Evolutionary conservation across 2,329 filamentous ascomycete species (phyloP), one percentile per base, ranked within the genome.

Genomic region (Aspergillus sp.): DNA sequence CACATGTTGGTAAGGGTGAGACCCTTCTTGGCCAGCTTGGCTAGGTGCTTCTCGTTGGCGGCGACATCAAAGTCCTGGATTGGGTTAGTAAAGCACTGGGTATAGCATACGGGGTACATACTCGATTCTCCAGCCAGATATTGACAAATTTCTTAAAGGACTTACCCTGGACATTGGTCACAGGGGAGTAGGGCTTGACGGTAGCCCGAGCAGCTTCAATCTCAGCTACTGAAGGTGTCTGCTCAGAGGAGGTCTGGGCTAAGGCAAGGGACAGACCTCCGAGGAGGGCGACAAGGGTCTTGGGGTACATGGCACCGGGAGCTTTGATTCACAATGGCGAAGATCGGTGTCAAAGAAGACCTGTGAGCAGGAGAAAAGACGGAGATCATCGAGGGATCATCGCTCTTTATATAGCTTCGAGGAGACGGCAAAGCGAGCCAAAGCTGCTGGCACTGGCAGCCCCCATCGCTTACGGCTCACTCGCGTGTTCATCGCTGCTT

Each of bases 41-140:
- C 59, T 50, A 71, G 55, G 46, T 73, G 69, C 9, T 57, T 80
- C 70, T 92, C 88, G 15, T 80, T 82, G 39, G 78, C 77, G 2
- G 89, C 85, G 67, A 86, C 83, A 52, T 84, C 81, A 63, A 84
- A 92, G 73, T 84, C 80, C 71, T 73, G 24, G 14, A 14, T 35
- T 17, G 1, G 8, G 17, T 54, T 17, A 52, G 49, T 23, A 47
- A 24, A 12, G 17, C 6, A 2, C 5, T 11, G 17, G 45, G 14
- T 11, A 31, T 11, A 11, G 17, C 19, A 23, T 5, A 17, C 4
- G 24, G 5, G 11, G 17, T 50, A 60, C 87, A 21, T 62, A 72
- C 82, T 49, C 86, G 90, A 71, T 93, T 93, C 77, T 93, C 90
- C 48, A 91, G 81, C 86, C 88, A 93, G 72, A 93, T 86, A 57